These are phyloP conservation scores for Didymella glomerata DNA, from an alignment of 2,329 filamentous ascomycete species.

Conservation along the genomic window DNA sequence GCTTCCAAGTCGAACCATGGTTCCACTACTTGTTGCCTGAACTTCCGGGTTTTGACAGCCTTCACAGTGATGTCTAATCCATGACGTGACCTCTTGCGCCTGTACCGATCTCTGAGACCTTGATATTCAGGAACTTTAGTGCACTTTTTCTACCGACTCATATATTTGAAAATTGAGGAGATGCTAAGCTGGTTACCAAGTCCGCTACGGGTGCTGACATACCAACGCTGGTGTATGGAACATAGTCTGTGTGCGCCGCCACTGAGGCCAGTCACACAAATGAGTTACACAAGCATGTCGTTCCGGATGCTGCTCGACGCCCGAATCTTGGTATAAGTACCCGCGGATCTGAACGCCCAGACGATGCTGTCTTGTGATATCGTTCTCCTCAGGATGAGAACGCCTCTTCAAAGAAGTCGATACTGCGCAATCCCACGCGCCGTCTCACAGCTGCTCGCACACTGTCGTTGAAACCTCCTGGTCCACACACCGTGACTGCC, in stretches of 20 bases:
- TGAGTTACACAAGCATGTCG: background rate
- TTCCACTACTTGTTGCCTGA: background rate
- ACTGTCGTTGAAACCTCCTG: slow-evolving; percentile 74
- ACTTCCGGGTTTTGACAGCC: background rate
- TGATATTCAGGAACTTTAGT: background rate
- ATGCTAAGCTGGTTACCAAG: background rate
- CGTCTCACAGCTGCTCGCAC: slow-evolving; percentile 71
- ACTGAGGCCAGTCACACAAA: background rate
- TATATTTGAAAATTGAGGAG: background rate
- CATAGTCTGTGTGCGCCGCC: background rate
- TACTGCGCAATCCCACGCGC: slow-evolving; percentile 67
- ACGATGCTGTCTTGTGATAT: background rate
- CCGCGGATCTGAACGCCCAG: background rate
- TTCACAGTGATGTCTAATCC: background rate
- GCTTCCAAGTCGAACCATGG: background rate
- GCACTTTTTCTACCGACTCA: background rate
- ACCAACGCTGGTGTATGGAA: background rate
- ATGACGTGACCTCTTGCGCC: background rate
- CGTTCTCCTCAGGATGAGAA: slow-evolving; percentile 60
- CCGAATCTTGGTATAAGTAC: background rate
- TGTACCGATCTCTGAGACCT: background rate
- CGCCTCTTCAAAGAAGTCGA: slow-evolving; percentile 79
- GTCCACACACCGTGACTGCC: slow-evolving; percentile 81
- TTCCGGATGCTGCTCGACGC: background rate
- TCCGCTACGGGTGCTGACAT: no score